Conservation (phyloP, 2,329 filamentous ascomycete species). For the Fusarium acutatum region DNA sequence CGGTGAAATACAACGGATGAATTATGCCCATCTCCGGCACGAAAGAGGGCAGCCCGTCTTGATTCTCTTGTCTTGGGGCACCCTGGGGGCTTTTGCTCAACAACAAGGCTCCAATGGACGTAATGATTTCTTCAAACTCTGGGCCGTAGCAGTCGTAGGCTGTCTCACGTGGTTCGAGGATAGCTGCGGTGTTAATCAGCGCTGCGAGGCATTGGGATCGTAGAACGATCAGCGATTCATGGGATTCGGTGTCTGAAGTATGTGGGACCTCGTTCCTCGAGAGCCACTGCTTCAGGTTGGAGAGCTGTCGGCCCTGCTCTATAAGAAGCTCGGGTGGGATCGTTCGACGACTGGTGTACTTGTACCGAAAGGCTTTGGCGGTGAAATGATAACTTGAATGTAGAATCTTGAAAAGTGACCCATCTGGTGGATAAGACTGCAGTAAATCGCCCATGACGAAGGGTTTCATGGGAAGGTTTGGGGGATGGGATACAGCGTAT, state of each 20-base stretch:
- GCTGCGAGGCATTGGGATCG: slow-evolving; percentile 28
- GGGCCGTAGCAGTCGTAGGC: slow-evolving; percentile 22
- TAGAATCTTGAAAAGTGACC: neutral
- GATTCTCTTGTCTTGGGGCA: too few relatives aligned
- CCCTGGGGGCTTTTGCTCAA: neutral
- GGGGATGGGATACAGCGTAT: slow-evolving; percentile 10
- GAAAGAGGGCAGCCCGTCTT: too few relatives aligned
- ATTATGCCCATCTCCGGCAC: slow-evolving; percentile 31
- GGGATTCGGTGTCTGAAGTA: fast-evolving
- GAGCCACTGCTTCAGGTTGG: slow-evolving; percentile 25
- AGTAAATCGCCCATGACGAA: neutral
- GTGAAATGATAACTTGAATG: slow-evolving; percentile 30
- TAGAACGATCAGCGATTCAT: slow-evolving; percentile 17
- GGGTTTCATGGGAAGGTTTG: slow-evolving; percentile 8
- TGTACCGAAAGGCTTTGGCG: slow-evolving; percentile 12
- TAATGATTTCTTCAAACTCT: slow-evolving; percentile 32
- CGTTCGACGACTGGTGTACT: slow-evolving; percentile 15
- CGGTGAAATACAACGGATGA: slow-evolving; percentile 20
- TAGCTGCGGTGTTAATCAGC: slow-evolving; percentile 1
- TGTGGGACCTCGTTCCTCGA: neutral
- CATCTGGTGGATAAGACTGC: neutral
- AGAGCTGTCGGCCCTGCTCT: slow-evolving; percentile 30
- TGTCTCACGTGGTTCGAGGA: slow-evolving; percentile 23
- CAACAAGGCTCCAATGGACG: neutral
- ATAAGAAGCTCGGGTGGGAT: slow-evolving; percentile 31